Conservation (phyloP, 2,329 filamentous ascomycete genomes). For the Arthrobotrys sinensis region DNA sequence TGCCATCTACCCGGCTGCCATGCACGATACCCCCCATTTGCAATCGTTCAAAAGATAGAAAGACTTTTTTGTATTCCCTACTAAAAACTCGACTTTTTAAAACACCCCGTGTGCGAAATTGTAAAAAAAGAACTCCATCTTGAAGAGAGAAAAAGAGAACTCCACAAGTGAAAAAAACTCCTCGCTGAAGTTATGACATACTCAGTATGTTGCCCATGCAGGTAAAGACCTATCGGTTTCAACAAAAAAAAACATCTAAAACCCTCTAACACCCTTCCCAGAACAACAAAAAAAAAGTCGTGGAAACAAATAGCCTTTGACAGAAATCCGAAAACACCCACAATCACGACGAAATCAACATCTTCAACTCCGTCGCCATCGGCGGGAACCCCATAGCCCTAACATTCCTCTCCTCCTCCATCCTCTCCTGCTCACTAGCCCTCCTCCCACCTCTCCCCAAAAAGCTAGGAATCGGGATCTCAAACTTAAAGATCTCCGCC, state of each 20-base stretch:
- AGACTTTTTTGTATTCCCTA: neutral
- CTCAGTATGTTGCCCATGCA: no score
- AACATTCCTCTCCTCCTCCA: conserved; percentile 64
- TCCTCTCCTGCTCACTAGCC: conserved; percentile 50
- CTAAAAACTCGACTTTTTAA: no score
- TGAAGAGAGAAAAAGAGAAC: neutral
- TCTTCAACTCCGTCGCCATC: conserved; percentile 62
- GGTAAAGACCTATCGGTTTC: no score
- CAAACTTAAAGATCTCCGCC: conserved; percentile 43
- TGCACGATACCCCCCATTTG: neutral
- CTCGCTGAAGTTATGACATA: neutral
- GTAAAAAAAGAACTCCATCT: neutral
- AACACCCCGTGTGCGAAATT: neutral
- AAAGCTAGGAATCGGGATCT: conserved; percentile 51
- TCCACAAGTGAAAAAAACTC: neutral
- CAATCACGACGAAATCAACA: conserved; percentile 5
- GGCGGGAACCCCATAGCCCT: conserved; percentile 64
- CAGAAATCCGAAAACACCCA: neutral
- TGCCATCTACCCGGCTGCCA: conserved; percentile 8
- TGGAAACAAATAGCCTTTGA: neutral
- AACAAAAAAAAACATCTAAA: neutral
- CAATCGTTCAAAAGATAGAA: neutral
- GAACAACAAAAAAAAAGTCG: neutral
- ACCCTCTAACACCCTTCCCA: neutral
- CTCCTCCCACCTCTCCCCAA: conserved; percentile 26